Evolutionary conservation across 2,329 filamentous ascomycete genomes (phyloP), one percentile per base, ranked within the genome.

Genomic region (Talaromyces amestolkiae): DNA sequence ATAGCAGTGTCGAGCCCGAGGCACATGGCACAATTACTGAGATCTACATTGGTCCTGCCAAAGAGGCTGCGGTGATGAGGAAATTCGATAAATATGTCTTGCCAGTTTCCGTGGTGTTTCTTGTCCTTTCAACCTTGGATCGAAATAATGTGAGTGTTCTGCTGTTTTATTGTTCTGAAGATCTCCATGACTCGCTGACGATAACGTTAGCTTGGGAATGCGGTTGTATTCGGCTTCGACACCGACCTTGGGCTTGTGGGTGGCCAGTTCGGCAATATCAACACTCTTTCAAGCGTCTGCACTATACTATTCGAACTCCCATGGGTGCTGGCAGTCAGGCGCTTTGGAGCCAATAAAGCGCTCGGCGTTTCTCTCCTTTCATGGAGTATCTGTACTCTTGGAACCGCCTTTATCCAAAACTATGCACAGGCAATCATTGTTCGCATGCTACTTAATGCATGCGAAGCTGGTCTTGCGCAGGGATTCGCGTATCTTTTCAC

Each of bases 261-360:
- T 5, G 81, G 85, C 68, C 83, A 89, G 72, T 89, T 90, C 76
- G 89, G 89, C 72, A 82, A 85, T 43, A 84, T 90, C 64, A 75
- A 90, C 53, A 81, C 80, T 59, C 85, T 91, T 66, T 91, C 91
- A 79, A 91, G 88, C 75, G 81, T 91, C 15, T 88, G 88, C 0
- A 90, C 67, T 43, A 65, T 65, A 15, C 49, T 68, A 9, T 67
- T 70, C 17, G 70, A 70, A 31, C 65, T 71, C 7, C 67, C 68
- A 7, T 69, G 68, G 22, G 68, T 66, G 8, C 41, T 71, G 33
- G 58, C 68, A 27, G 41, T 69, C 27, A 67, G 65, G 41, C 54
- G 56, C 6, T 69, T 69, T 41, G 68, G 65, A 33, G 67, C 64
- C 3, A 68, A 65, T 37, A 72, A 64, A 35, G 53, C 39, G 10